Evolutionary conservation across 805 yeast species (phyloP).

Genomic region (Sugiyamaella mastotermitis): DNA sequence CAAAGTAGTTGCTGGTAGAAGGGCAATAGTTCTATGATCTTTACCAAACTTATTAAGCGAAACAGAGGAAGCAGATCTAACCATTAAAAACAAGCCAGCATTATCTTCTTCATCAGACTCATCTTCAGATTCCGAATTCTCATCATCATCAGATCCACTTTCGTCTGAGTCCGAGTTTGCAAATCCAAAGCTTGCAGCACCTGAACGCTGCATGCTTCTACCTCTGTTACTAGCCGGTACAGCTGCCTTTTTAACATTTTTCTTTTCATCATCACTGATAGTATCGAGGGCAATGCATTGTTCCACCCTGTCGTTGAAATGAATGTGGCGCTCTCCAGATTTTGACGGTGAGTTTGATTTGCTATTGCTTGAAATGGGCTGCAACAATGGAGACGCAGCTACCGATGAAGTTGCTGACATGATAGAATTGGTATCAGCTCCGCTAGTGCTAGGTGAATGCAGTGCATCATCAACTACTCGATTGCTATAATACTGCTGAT

Average conservation of each 20-base stretch:
- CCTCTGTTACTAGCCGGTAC: background rate
- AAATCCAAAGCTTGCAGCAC: constrained; percentile 3
- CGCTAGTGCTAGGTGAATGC: constrained; percentile 5
- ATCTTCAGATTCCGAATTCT: constrained; percentile 29
- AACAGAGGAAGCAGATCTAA: constrained; percentile 33
- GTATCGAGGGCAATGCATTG: constrained; percentile 77
- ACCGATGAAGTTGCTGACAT: background rate
- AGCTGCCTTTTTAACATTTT: background rate
- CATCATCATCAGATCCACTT: constrained; percentile 21
- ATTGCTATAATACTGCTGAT: constrained; percentile 26
- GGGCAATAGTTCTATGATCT: constrained; percentile 55
- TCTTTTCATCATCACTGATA: constrained; percentile 15
- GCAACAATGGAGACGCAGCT: constrained; percentile 1
- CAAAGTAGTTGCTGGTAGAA: constrained; percentile 79
- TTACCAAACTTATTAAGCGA: constrained; percentile 21
- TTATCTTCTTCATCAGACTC: constrained; percentile 49
- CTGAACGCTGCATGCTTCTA: background rate
- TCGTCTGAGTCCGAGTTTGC: constrained; percentile 4
- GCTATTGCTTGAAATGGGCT: background rate
- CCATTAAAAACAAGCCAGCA: constrained; percentile 63
- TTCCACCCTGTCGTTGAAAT: constrained; percentile 88
- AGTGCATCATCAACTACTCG: constrained; percentile 4
- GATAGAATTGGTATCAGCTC: constrained; percentile 4
- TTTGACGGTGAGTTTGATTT: background rate
- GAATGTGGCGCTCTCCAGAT: constrained; percentile 59